phyloP scores from a whole-genome alignment of 2,329 filamentous ascomycete genomes.

The Fusarium penzigii region DNA sequence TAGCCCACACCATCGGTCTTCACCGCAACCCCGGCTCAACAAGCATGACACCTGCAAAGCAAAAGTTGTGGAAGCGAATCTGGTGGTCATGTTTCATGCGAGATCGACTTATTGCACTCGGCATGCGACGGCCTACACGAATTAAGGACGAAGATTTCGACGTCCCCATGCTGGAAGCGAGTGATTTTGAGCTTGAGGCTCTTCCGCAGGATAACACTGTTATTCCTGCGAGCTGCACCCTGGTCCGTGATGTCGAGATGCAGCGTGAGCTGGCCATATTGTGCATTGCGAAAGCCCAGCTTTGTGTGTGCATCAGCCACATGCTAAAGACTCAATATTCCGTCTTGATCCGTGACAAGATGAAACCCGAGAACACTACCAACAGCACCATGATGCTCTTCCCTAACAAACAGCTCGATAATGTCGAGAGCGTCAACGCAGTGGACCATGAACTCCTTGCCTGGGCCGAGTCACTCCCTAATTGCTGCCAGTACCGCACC shows the following conservation, averaged over 20 bases:
- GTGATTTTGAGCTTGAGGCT: constrained; percentile 78
- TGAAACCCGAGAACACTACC: constrained; percentile 74
- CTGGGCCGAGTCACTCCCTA: constrained; percentile 74
- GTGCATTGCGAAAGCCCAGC: constrained; percentile 89
- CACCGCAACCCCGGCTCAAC: constrained; percentile 82
- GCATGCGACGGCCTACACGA: constrained; percentile 88
- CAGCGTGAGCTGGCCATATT: constrained; percentile 80
- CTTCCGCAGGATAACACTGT: constrained; percentile 68
- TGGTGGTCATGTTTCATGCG: constrained; percentile 99
- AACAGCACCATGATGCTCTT: constrained; percentile 85
- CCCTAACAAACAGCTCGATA: constrained; percentile 83
- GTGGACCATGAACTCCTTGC: constrained; percentile 78
- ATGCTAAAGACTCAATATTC: constrained; percentile 92
- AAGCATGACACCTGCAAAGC: constrained; percentile 70
- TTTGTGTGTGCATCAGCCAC: constrained; percentile 86
- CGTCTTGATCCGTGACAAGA: constrained; percentile 80
- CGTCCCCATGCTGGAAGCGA: constrained; percentile 82
- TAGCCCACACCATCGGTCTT: constrained; percentile 90
- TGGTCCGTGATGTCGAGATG: constrained; percentile 70
- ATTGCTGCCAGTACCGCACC: constrained; percentile 67
- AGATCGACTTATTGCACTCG: constrained; percentile 86
- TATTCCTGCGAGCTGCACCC: constrained; percentile 68
- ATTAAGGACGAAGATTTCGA: constrained; percentile 95
- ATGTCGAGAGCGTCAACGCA: constrained; percentile 73
- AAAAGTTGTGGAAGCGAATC: constrained; percentile 88